A percentile compares a stretch with the other conserved stretches of the same genome.
Evolutionary conservation across 2,329 filamentous ascomycete species (phyloP).

Genomic region (Aspergillus neotritici): DNA sequence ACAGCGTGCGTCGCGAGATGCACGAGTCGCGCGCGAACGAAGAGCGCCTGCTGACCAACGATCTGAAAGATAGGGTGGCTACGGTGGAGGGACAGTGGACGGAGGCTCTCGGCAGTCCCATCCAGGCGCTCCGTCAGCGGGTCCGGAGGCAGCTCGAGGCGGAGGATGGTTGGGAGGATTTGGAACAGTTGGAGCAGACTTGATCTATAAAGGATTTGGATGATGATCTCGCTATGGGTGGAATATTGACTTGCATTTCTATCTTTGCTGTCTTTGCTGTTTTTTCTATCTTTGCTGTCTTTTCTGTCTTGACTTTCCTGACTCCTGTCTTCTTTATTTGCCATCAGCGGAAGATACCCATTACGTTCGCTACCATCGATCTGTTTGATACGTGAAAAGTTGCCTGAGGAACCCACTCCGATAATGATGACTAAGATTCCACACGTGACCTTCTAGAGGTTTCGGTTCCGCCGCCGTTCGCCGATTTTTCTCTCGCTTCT

Average conservation of each 20-base stretch:
- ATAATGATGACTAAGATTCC: too few species aligned
- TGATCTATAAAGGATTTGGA: conserved; percentile 10
- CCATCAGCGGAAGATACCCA: conserved; percentile 10
- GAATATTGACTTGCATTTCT: too few species aligned
- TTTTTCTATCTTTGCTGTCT: conserved; percentile 7
- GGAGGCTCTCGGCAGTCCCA: conserved; percentile 72
- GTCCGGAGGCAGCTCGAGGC: conserved; percentile 68
- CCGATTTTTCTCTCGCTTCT: conserved; percentile 13
- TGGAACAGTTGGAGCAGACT: conserved; percentile 48
- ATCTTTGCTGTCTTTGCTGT: conserved; percentile 5
- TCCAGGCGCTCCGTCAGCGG: conserved; percentile 66
- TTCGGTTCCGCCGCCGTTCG: conserved; percentile 29
- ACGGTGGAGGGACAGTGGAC: conserved; percentile 88
- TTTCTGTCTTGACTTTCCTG: conserved; percentile 17
- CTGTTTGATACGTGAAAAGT: neutral
- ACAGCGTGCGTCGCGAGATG: conserved; percentile 45
- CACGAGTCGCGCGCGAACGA: conserved; percentile 59
- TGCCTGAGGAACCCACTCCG: too few species aligned
- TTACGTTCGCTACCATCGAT: conserved; percentile 15
- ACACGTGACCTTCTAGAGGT: conserved; percentile 35
- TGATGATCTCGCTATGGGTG: too few species aligned
- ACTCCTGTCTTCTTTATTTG: conserved; percentile 8
- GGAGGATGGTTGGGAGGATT: conserved; percentile 84
- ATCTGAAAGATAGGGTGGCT: conserved; percentile 88
- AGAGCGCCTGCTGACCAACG: conserved; percentile 67